Evolutionary conservation across 2,329 filamentous ascomycete species (phyloP), one percentile per base, ranked within the genome.

Genomic region (Didymella pomorum): DNA sequence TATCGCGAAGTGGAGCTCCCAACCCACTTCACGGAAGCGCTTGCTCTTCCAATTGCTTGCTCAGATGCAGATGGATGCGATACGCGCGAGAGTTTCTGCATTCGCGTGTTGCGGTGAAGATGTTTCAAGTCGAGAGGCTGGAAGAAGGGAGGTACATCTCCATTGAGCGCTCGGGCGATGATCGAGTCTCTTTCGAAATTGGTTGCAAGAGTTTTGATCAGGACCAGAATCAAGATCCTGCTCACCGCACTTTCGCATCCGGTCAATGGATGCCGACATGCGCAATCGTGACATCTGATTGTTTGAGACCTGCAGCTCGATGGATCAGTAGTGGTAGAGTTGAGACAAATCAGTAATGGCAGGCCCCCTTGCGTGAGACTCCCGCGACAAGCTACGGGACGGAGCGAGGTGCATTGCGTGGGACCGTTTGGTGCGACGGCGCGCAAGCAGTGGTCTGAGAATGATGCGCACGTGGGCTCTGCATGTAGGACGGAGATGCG

Each of bases 381-480:
- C n/a, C 9, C 47, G 47, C 23, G 44, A 46, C 9, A 18, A 18
- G 35, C 35, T 21, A 23, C 37, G 37, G 37, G 37, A 41, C 20
- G 37, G 37, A 41, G 37, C 37, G 37, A 41, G 37, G 4, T 41
- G 37, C 37, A 41, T 20, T 21, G 49, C 49, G 49, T 46, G 50
- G 41, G 42, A 29, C 42, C 50, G 50, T 53, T 46, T 53, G 41
- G 50, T 53, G 42, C 18, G 31, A 53, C 42, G 49, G 39, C 7
- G 49, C 23, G 48, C 35, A 28, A 28, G 31, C 14, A 48, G 21
- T 37, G 31, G 46, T 26, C 37, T 43, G 49, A 35, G 28, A 20
- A 18, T 10, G 37, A 12, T 33, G 28, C 28, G 26, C 48, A 52
- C 48, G 48, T 52, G 48, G 48, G 26, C 21, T 25, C 12, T 20